Base-by-base conservation (phyloP, 805 yeast genomes). In the Wickerhamiella qilinensis region DNA sequence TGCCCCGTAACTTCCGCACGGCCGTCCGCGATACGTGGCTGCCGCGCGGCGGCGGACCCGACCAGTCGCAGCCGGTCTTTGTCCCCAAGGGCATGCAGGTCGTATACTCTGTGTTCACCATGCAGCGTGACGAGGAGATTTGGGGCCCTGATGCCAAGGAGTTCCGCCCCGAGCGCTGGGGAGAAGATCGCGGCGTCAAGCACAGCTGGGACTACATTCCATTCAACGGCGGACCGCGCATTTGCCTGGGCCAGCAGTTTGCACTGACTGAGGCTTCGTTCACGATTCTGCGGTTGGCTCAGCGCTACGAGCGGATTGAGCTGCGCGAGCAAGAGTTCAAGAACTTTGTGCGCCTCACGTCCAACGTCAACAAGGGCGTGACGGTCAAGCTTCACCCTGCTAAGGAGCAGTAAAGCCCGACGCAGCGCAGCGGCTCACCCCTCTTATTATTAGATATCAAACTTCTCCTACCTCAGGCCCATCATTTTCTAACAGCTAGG, bases 161-260 rank as follows among this genome's bases (percentile, higher is more conserved):
- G 20, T 65, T 60, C 50, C 50, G 52, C n/a, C 71, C 71, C 3
- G 68, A 63, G 40, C 44, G 73, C 39, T 68, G 72, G 71, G 51
- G 45, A 16, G 57, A 56, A 16, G n/a, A n/a, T n/a, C n/a, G n/a
- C n/a, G 20, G 33, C 2, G 25, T 21, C 55, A 54, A 37, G 43
- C 52, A 53, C 33, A 62, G 65, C 16, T 64, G 68, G 68, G 60
- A 62, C 16, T 64, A 58, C 43, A 48, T 63, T 28, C 68, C 69
- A 28, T 64, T 64, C 50, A 63, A 63, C 43, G 70, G 69, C 30
- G 70, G 70, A 14, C 69, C 69, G 30, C 50, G 70, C 42, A 62
- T 64, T 37, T 65, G 69, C 46, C 51, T 64, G 38, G 70, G 69
- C 17, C 70, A 65, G 49, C 69, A 65, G 45, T 64, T 64, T 55